phyloP scores from a whole-genome alignment of 768 basidiomycete genomes.

The Psilocybe azurescens region DNA sequence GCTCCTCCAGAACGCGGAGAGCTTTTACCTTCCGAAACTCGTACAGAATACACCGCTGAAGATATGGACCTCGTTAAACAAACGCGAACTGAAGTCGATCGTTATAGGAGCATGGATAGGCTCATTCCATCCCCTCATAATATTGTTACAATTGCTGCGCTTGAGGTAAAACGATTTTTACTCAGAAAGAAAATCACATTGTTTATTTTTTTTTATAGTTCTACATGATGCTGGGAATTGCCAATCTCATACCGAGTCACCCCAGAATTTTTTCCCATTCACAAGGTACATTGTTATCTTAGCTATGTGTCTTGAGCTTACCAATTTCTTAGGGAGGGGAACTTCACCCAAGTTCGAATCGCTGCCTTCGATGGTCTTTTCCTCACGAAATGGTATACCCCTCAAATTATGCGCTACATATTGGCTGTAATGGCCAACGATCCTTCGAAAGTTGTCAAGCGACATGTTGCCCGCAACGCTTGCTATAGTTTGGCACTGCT shows the following conservation, averaged over 20 bases:
- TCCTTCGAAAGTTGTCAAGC: constrained; percentile 78
- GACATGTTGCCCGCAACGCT: constrained; percentile 86
- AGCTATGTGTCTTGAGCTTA: constrained; percentile 12
- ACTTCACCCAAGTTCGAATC: constrained; percentile 89
- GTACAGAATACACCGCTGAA: constrained; percentile 68
- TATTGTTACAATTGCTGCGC: constrained; percentile 85
- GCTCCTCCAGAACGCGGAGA: constrained; percentile 84
- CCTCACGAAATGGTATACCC: constrained; percentile 86
- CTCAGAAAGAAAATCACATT: constrained; percentile 2
- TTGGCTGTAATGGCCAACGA: constrained; percentile 88
- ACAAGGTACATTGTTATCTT: constrained; percentile 62
- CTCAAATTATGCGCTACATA: constrained; percentile 85
- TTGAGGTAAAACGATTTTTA: constrained; percentile 66
- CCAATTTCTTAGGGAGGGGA: constrained; percentile 76
- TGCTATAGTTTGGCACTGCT: constrained; percentile 88
- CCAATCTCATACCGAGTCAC: constrained; percentile 80
- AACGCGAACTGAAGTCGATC: constrained; percentile 81
- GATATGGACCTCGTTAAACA: constrained; percentile 75
- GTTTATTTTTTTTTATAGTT: constrained; percentile 81
- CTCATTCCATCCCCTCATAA: constrained; percentile 95
- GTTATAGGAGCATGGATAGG: constrained; percentile 94
- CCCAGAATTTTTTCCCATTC: constrained; percentile 78
- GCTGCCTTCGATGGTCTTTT: constrained; percentile 95
- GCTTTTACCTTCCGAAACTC: constrained; percentile 70
- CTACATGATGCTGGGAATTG: constrained; percentile 76